These are phyloP conservation scores for Pleurotus tuber-regium DNA, from an alignment of 768 basidiomycete species.

Conservation along the genomic window DNA sequence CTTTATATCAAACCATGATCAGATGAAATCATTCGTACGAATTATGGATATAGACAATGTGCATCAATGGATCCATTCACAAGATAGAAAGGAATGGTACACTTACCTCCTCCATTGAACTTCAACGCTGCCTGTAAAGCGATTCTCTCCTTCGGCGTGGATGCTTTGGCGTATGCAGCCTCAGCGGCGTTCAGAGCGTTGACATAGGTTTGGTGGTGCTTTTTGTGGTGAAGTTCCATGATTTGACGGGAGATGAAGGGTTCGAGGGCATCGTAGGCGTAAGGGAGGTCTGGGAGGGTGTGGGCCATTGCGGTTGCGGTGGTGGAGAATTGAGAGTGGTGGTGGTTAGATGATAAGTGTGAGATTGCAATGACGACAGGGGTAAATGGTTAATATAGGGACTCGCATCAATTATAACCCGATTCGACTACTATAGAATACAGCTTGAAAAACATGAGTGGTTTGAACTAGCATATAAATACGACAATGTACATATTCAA, in stretches of 20 bases:
- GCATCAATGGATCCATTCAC: constrained; percentile 11
- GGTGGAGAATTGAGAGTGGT: no score
- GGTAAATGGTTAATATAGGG: no score
- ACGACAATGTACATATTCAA: neutral
- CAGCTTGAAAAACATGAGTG: no score
- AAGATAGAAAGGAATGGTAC: constrained; percentile 13
- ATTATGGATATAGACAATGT: no score
- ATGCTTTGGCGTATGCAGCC: constrained; percentile 64
- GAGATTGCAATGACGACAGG: no score
- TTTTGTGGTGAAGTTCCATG: constrained; percentile 90
- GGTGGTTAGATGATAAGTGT: no score
- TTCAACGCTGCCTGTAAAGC: constrained; percentile 88
- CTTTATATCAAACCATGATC: constrained; percentile 37
- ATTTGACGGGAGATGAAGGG: constrained; percentile 90
- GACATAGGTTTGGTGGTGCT: constrained; percentile 93
- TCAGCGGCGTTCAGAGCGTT: constrained; percentile 93
- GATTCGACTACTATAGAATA: no score
- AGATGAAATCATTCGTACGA: no score
- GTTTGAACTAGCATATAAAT: no score
- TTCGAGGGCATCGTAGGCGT: constrained; percentile 80
- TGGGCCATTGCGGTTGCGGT: constrained; percentile 48
- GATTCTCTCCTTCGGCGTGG: constrained; percentile 73
- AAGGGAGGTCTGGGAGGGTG: constrained; percentile 70
- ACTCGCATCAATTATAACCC: no score
- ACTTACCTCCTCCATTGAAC: constrained; percentile 93